These are phyloP conservation scores for bread wheat (Triticum aestivum) DNA, from an alignment of 176 grass and related monocot species.

Conservation along the genomic window IWGSC_CS_RefSeq_v2.1 NC_057810.1:7681451-7681950, in stretches of 20 bases:
- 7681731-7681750: conserved; percentile 51
- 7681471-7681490: not conserved
- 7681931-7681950: not conserved
- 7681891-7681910: fast-evolving
- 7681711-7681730: conserved; percentile 28
- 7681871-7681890: not conserved
- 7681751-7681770: conserved; percentile 35
- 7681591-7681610: conserved; percentile 39
- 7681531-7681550: not conserved
- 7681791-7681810: conserved; percentile 31
- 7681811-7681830: not conserved
- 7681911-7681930: not conserved
- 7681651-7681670: conserved; percentile 35
- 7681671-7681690: conserved; percentile 35
- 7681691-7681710: conserved; percentile 42
- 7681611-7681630: conserved; percentile 8
- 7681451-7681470: conserved; percentile 17
- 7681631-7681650: conserved; percentile 29
- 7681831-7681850: not conserved
- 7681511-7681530: too few species aligned
- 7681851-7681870: conserved; percentile 1
- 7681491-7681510: too few species aligned
- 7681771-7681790: conserved; percentile 26
- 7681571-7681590: conserved; percentile 34
- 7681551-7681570: conserved; percentile 29